Conservation (phyloP, 2,329 filamentous ascomycete genomes). For the Diaporthe nobilis region DNA sequence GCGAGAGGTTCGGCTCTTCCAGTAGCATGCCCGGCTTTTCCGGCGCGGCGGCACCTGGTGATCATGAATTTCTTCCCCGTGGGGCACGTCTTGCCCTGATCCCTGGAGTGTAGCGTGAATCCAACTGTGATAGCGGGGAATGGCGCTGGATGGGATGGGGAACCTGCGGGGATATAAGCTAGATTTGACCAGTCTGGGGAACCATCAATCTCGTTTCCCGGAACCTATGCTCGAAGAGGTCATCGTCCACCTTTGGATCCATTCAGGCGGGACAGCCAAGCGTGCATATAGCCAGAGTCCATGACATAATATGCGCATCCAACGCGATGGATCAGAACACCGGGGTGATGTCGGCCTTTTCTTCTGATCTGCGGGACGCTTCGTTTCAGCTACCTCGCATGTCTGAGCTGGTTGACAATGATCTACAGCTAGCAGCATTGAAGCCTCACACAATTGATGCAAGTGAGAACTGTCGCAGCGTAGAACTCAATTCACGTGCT, state of each 20-base stretch:
- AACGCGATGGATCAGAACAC: not conserved
- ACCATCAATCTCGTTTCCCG: conserved; percentile 1
- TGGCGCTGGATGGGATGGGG: not conserved
- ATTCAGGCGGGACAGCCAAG: conserved; percentile 11
- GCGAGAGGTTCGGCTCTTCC: conserved; percentile 20
- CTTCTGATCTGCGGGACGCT: not conserved
- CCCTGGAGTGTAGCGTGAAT: conserved; percentile 8
- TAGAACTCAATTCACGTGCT: not conserved
- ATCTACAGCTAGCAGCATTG: no score
- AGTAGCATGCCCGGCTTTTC: conserved; percentile 11
- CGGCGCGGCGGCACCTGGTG: conserved; percentile 23
- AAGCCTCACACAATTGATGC: no score
- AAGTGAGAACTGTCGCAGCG: fast-evolving
- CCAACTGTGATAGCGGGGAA: conserved; percentile 20
- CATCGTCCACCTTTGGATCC: not conserved
- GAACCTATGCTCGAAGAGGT: conserved; percentile 2
- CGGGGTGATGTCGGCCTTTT: not conserved
- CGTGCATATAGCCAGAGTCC: not conserved
- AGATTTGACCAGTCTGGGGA: not conserved
- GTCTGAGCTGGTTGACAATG: no score
- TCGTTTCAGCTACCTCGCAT: not conserved
- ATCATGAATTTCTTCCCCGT: conserved; percentile 7
- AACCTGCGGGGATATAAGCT: conserved; percentile 19
- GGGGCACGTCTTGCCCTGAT: conserved; percentile 19
- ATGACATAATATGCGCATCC: conserved; percentile 5